Base-by-base conservation (phyloP, 2,329 filamentous ascomycete genomes). In the Aspergillus sp. region DNA sequence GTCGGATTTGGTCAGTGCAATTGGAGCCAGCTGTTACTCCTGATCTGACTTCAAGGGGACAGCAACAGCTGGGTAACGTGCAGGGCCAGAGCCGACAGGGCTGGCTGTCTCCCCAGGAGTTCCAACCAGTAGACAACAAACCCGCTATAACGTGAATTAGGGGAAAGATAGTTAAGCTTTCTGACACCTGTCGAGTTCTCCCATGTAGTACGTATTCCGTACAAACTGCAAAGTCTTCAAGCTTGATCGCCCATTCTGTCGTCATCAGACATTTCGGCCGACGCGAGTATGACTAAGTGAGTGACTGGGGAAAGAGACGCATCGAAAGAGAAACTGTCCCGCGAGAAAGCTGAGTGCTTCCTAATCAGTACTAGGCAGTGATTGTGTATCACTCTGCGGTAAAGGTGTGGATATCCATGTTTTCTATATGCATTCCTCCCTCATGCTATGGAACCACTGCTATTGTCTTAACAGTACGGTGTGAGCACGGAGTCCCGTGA, bases 391-490 rank as follows among this genome's bases (percentile, higher is more conserved):
- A 37, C 14, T 21, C 17, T 5, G 40, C 40, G n/a, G 40, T 25
- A n/a, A 27, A 6, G 12, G n/a, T 1, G 15, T 31, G 17, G 44
- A 52, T 56, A 23, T 25, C 48, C 19, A 35, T 35, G 48, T 25
- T 23, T 25, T 21, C 25, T n/a, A 48, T 3, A n/a, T 39, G 35
- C 48, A 48, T 52, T 52, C 55, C n/a, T 53, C 37, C 14, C n/a
- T n/a, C 37, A 25, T 53, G 50, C 45, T 31, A 53, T 49, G 15
- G 48, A 57, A 57, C 48, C 47, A 21, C 35, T 37, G 35, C 14
- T 37, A 15, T 37, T 41, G 8, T 21, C 11, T 8, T 21, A 33
- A 21, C 19, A 7, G 44, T 39, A n/a, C 8, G 35, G 25, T 25
- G 53, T 55, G 25, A 39, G 33, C 33, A 45, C 9, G 14, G 23